Evolutionary conservation across 805 yeast genomes (phyloP).

Genomic region (Limtongia smithiae): DNA sequence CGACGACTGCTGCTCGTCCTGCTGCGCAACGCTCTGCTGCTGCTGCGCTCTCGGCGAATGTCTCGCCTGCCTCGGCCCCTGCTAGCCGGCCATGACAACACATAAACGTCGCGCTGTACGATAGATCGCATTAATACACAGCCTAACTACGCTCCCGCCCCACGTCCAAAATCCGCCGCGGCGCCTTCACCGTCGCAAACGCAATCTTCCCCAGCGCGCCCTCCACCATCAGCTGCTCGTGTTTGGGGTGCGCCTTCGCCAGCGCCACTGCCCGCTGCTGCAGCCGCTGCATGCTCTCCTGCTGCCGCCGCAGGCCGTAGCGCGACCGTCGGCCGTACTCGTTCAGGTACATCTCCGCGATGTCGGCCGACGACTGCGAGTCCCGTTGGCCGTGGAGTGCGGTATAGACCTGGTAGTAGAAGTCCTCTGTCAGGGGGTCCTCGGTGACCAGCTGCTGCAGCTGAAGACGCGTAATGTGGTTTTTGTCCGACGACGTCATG

Average conservation of each 20-base stretch:
- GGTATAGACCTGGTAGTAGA: conserved; percentile 88
- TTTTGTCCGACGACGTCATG: conserved; percentile 96
- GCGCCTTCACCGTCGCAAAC: conserved; percentile 73
- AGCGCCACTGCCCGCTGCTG: conserved; percentile 95
- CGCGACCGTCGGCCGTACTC: conserved; percentile 26
- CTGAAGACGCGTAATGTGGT: conserved; percentile 90
- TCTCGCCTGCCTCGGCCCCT: too few relatives aligned
- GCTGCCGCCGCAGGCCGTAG: conserved; percentile 35
- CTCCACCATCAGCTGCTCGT: conserved; percentile 60
- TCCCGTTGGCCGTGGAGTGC: conserved; percentile 50
- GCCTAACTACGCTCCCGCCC: too few relatives aligned
- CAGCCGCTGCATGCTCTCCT: conserved; percentile 83
- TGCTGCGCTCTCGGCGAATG: too few relatives aligned
- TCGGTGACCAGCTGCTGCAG: conserved; percentile 93
- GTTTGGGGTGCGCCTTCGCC: conserved; percentile 74
- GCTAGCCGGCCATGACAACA: too few relatives aligned
- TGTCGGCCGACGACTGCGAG: conserved; percentile 13
- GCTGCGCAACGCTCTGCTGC: too few relatives aligned
- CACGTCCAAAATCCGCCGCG: conserved; percentile 75
- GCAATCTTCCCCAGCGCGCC: conserved; percentile 90
- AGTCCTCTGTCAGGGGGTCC: conserved; percentile 96
- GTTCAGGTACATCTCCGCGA: conserved; percentile 25
- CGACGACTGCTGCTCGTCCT: too few relatives aligned
- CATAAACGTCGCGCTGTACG: too few relatives aligned
- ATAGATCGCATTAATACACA: too few relatives aligned